Evolutionary conservation across 495 filamentous ascomycete genomes (phyloP).

Genomic region (Hyaloscypha finlandica): DNA sequence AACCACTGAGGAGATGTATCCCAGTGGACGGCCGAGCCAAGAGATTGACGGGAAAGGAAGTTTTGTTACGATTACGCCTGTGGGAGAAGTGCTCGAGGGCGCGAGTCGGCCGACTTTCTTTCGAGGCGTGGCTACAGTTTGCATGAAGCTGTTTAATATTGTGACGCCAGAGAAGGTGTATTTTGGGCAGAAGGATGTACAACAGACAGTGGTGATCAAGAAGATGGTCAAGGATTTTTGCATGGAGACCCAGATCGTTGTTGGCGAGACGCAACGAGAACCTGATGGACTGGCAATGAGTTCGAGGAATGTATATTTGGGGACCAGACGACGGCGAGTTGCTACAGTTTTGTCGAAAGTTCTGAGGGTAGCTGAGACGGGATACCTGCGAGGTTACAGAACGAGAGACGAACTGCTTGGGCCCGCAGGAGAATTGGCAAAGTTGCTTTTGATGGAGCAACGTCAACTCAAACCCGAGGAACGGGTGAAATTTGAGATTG

Average conservation of each 20-base stretch:
- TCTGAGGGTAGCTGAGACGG: constrained; percentile 67
- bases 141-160: constrained; percentile 96
- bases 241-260: constrained; percentile 71
- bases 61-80: constrained; percentile 90
- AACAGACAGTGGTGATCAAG: constrained; percentile 89
- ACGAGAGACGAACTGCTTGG: constrained; percentile 66
- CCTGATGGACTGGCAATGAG: constrained; percentile 88
- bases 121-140: constrained; percentile 91
- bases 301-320: constrained; percentile 91
- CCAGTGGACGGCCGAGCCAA: constrained; percentile 77
- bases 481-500: constrained; percentile 75
- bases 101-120: constrained; percentile 92
- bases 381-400: constrained; percentile 59
- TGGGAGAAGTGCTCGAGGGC: constrained; percentile 80
- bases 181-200: constrained; percentile 97
- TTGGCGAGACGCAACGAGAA: constrained; percentile 77
- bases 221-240: constrained; percentile 87
- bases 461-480: constrained; percentile 57
- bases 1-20: constrained; percentile 83
- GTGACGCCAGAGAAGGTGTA: constrained; percentile 85
- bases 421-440: constrained; percentile 58
- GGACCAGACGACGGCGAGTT: constrained; percentile 65
- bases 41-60: constrained; percentile 75
- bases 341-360: constrained; percentile 71
- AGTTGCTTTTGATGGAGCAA: constrained; percentile 59